phyloP scores from a whole-genome alignment of 805 yeast genomes.

The Ogataea saltuana region DNA sequence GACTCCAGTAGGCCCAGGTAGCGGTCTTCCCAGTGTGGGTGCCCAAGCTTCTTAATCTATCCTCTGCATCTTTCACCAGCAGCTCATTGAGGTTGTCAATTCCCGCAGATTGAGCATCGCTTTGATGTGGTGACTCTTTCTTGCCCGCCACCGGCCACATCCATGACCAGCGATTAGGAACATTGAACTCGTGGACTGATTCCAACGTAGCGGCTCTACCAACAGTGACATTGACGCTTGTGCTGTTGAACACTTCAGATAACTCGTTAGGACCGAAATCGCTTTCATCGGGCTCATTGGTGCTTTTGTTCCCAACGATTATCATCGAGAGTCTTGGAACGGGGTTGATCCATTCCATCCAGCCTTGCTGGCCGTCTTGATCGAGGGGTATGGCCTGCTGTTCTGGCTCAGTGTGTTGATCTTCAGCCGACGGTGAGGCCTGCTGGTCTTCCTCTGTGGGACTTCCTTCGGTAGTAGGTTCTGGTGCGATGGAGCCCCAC shows the following conservation, averaged over 20 bases:
- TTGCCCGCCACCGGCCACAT: constrained; percentile 6
- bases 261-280: constrained; percentile 11
- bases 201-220: not conserved
- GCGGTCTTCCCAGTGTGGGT: constrained; percentile 22
- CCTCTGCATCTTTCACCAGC: constrained; percentile 26
- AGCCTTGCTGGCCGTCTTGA: constrained; percentile 4
- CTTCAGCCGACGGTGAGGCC: no score
- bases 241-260: constrained; percentile 14
- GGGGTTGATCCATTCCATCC: constrained; percentile 18
- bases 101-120: not conserved
- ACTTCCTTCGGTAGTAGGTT: not conserved
- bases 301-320: not conserved
- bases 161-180: constrained; percentile 11
- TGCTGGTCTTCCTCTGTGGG: not conserved
- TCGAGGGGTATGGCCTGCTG: not conserved
- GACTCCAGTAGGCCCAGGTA: constrained; percentile 34
- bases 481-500: constrained; percentile 5
- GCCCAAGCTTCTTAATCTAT: constrained; percentile 25
- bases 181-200: not conserved
- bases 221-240: constrained; percentile 1
- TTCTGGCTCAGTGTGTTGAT: not conserved
- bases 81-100: constrained; percentile 18
- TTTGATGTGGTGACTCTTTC: not conserved
- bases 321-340: constrained; percentile 1
- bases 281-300: not conserved